These are phyloP conservation scores for Melampsora americana DNA, from an alignment of 1,284 basidiomycete genomes.

Conservation along the genomic window DNA sequence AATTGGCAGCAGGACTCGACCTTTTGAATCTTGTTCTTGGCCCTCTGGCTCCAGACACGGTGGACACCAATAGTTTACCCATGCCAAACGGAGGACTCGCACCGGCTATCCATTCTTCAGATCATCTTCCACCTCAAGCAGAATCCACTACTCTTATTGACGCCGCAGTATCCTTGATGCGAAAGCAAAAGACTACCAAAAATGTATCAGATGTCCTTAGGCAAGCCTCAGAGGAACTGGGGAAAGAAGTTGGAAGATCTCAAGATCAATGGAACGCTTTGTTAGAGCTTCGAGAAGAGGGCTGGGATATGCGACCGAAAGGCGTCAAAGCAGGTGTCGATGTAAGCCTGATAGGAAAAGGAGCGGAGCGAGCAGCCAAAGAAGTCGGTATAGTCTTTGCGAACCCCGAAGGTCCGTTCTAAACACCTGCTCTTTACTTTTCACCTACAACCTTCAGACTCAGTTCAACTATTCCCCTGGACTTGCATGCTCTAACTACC, in stretches of 20 bases:
- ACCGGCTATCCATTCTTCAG: constrained; percentile 17
- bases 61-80: constrained; percentile 34
- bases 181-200: constrained; percentile 32
- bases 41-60: constrained; percentile 35
- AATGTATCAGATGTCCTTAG: constrained; percentile 18
- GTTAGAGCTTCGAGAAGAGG: constrained; percentile 27
- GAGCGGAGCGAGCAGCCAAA: constrained; percentile 36
- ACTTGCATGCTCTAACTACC: not conserved
- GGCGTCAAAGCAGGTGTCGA: constrained; percentile 29
- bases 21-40: constrained; percentile 37
- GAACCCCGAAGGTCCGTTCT: constrained; percentile 33
- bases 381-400: constrained; percentile 41
- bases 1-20: constrained; percentile 40
- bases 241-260: constrained; percentile 17
- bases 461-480: not conserved
- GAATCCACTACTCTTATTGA: constrained; percentile 36
- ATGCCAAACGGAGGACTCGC: constrained; percentile 33
- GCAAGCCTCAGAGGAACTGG: constrained; percentile 18
- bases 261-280: constrained; percentile 32
- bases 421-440: not conserved
- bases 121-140: constrained; percentile 28
- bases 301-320: constrained; percentile 42
- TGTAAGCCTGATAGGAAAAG: constrained; percentile 36
- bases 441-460: not conserved
- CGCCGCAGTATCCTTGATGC: constrained; percentile 24